Evolutionary conservation across 2,329 filamentous ascomycete species (phyloP).

Genomic region (Polytolypa hystricis): DNA sequence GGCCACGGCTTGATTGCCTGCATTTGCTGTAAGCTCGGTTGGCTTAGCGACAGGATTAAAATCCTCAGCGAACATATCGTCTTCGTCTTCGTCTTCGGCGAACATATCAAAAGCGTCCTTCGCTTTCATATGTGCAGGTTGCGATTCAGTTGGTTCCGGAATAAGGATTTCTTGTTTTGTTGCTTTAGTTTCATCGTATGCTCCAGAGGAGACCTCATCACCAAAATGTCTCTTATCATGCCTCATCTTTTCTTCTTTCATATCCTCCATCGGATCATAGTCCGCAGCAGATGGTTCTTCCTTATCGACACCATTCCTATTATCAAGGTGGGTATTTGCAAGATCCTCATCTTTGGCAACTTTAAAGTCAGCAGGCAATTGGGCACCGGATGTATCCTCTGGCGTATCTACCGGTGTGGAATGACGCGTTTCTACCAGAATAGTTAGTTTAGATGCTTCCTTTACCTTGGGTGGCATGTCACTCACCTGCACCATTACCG

Average conservation of each 20-base stretch:
- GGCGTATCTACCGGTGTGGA: slow-evolving; percentile 38
- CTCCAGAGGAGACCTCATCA: slow-evolving; percentile 42
- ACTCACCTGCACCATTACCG: no score
- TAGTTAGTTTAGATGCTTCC: slow-evolving; percentile 16
- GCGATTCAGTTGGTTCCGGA: slow-evolving; percentile 28
- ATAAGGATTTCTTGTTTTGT: slow-evolving; percentile 42
- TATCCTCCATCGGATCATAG: slow-evolving; percentile 81
- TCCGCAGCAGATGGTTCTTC: slow-evolving; percentile 85
- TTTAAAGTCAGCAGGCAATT: slow-evolving; percentile 50
- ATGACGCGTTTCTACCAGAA: slow-evolving; percentile 21
- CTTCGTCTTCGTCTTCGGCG: slow-evolving; percentile 42
- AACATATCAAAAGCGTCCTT: slow-evolving; percentile 54
- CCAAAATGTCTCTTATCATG: slow-evolving; percentile 54
- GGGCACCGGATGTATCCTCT: slow-evolving; percentile 36
- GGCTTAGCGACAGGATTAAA: slow-evolving; percentile 46
- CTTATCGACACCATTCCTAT: slow-evolving; percentile 38
- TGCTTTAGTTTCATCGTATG: slow-evolving; percentile 49
- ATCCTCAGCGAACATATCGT: slow-evolving; percentile 81
- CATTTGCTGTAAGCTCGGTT: slow-evolving; percentile 27
- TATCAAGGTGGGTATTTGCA: slow-evolving; percentile 41
- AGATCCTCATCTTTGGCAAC: slow-evolving; percentile 57
- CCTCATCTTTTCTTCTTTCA: slow-evolving; percentile 68
- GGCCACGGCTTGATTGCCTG: slow-evolving; percentile 36
- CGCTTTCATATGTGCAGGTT: slow-evolving; percentile 29
- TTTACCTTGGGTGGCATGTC: slow-evolving; percentile 7